Evolutionary conservation across 2,329 filamentous ascomycete genomes (phyloP), one percentile per base, ranked within the genome.

Genomic region (Paramyrothecium roridum): DNA sequence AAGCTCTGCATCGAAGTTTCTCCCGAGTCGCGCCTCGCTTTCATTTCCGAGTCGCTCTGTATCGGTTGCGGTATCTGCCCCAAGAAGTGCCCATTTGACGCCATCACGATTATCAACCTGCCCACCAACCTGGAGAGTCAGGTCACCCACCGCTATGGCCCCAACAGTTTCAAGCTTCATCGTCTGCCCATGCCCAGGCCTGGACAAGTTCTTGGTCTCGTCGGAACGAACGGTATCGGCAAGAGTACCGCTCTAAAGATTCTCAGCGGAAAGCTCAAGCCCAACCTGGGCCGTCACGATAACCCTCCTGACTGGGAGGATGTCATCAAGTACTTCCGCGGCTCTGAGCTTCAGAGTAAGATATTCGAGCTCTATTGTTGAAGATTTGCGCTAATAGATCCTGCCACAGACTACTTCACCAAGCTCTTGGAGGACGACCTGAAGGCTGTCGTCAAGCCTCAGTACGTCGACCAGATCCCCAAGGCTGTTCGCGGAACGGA

Each of bases 171-270:
- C 86, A 99, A 99, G 83, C 86, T 99, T 63, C 95, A 99, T 76
- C 88, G 96, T 66, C 83, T 98, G 69, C 95, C 96, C 56, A 97
- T 93, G 84, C 95, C 95, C 60, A 88, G 95, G 58, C 93, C 95
- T 33, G 95, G 95, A 59, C 91, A 98, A 71, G 96, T 99, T 30
- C 79, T 99, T 56, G 95, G 95, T 80, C 83, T 99, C 52, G 96
- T 99, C 48, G 96, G 95, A 74, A 98, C 95, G 67, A 99, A 99
- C 86, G 95, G 96, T 91, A 99, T 98, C 68, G 95, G 95, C 76
- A 99, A 99, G 86, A 97, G 92, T 80, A 99, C 95, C n/a, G 96
- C 95, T 10, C 80, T 99, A 74, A 99, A 99, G 82, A 97, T 99
- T 73, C 86, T 99, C 67, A 96, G 91, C 69, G 95, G 95, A 71